Evolutionary conservation across 1,284 basidiomycete species (phyloP).

Genomic region (Flammula alnicola): DNA sequence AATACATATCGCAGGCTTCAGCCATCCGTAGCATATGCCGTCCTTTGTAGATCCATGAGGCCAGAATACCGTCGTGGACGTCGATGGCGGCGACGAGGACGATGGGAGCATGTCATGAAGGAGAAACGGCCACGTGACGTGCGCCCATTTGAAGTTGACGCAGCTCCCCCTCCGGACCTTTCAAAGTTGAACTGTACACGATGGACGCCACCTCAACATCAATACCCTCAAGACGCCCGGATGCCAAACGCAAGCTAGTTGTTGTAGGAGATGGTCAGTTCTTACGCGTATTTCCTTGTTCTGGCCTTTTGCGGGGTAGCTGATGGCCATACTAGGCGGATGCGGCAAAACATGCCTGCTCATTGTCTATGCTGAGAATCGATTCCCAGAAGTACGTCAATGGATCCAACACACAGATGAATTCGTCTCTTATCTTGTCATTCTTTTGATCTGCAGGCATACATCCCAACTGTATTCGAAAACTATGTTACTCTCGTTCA

Average conservation of each 20-base stretch:
- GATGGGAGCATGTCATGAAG: slow-evolving; percentile 23
- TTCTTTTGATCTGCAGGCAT: slow-evolving; percentile 62
- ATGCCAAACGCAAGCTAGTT: slow-evolving; percentile 87
- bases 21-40: slow-evolving; percentile 64
- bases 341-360: slow-evolving; percentile 91
- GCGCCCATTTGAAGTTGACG: slow-evolving; percentile 9
- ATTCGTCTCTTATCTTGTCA: neutral
- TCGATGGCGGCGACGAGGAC: slow-evolving; percentile 11
- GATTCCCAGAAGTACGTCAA: slow-evolving; percentile 87
- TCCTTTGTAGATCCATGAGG: slow-evolving; percentile 36
- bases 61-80: slow-evolving; percentile 52
- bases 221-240: slow-evolving; percentile 57
- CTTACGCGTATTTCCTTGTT: slow-evolving; percentile 24
- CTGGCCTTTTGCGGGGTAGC: neutral
- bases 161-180: slow-evolving; percentile 6
- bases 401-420: slow-evolving; percentile 3
- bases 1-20: slow-evolving; percentile 46
- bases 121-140: slow-evolving; percentile 41
- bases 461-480: slow-evolving; percentile 98
- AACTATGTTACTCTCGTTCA: slow-evolving; percentile 93
- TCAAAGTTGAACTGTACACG: slow-evolving; percentile 7
- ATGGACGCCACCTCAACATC: slow-evolving; percentile 11
- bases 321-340: slow-evolving; percentile 53
- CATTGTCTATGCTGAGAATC: slow-evolving; percentile 95
- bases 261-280: slow-evolving; percentile 87